Base-by-base conservation (phyloP, 2,329 filamentous ascomycete genomes). In the Fusarium acutatum region DNA sequence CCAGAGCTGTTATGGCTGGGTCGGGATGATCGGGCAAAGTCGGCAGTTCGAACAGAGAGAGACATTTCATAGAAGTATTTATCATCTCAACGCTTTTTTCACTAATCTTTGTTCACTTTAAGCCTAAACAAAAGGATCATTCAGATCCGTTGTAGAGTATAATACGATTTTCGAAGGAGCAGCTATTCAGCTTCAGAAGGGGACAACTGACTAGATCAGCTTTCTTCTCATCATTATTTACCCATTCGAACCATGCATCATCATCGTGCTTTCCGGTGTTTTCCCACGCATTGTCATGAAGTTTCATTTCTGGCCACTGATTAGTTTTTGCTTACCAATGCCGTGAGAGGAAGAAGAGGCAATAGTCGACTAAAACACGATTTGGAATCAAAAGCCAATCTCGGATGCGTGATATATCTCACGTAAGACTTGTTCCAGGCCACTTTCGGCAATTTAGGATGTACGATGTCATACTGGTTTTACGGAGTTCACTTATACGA, bases 261-360 rank as follows among this genome's bases (percentile, higher is more conserved):
- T n/a, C 15, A 6, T 17, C 6, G n/a, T 43, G 6, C 15, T 43
- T 24, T 17, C 6, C 1, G 15, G 10, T 43, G 4, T 43, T 15
- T 41, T 17, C 6, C 8, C 5, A 15, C 8, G 5, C 38, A 9
- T 6, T 18, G 24, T 10, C 17, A 26, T 28, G 11, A 14, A 12
- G 17, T 28, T 46, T 1, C 8, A 18, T 6, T 20, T 15, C 26
- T 46, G 8, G 6, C 18, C 18, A 28, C 18, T 10, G 13, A 20
- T 14, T 20, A 20, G 18, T 6, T 7, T 26, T 8, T 1, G 11
- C 12, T 26, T 44, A 12, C 5, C 8, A 20, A 7, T 44, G 8
- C 5, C 3, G 26, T 7, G 4, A 22, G 7, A 28, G 8, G 12
- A 9, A 22, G 4, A 28, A 15, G 1, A 6, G 8, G 6, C 26